A percentile compares a stretch with the other conserved stretches of the same genome.
These are phyloP conservation scores for Cytospora schulzeri DNA, from an alignment of 2,329 filamentous ascomycete species.

Conservation along the genomic window DNA sequence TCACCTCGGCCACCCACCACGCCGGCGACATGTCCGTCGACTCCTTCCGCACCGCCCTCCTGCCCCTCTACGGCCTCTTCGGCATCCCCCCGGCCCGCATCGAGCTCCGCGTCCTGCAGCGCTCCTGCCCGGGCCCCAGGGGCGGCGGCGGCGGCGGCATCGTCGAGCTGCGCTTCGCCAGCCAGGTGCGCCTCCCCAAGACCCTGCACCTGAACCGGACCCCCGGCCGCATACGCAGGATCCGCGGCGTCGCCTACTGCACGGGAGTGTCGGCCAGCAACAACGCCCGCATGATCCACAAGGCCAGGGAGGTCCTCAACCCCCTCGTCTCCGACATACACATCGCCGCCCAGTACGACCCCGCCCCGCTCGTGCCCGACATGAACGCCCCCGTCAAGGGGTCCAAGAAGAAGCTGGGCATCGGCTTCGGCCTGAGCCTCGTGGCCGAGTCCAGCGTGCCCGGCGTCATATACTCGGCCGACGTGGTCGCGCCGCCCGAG, in stretches of 20 bases:
- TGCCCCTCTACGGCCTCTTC: constrained; percentile 88
- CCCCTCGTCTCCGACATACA: constrained; percentile 85
- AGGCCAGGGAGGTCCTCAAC: constrained; percentile 85
- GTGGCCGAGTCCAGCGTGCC: constrained; percentile 87
- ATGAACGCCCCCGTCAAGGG: constrained; percentile 50
- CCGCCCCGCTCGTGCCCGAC: constrained; percentile 59
- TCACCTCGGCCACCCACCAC: constrained; percentile 81
- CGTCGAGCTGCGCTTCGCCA: constrained; percentile 91
- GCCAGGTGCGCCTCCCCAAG: constrained; percentile 90
- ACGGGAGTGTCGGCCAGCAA: constrained; percentile 90
- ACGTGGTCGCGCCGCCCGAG: constrained; percentile 72
- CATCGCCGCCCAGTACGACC: constrained; percentile 78
- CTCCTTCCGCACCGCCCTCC: constrained; percentile 87
- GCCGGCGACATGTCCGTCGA: constrained; percentile 85
- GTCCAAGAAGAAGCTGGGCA: constrained; percentile 71
- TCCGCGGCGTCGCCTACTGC: constrained; percentile 91
- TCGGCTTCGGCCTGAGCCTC: constrained; percentile 88
- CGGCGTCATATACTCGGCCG: constrained; percentile 84
- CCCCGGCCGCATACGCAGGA: constrained; percentile 81
- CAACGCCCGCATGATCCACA: constrained; percentile 93
- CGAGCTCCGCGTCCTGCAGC: constrained; percentile 78
- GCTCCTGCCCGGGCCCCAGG: constrained; percentile 75
- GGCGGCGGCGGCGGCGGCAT: constrained; percentile 84
- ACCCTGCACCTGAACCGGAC: constrained; percentile 85
- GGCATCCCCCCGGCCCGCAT: constrained; percentile 80